Conservation (phyloP, 148 eudicot genomes). For the Diospyros lotus region DNA sequence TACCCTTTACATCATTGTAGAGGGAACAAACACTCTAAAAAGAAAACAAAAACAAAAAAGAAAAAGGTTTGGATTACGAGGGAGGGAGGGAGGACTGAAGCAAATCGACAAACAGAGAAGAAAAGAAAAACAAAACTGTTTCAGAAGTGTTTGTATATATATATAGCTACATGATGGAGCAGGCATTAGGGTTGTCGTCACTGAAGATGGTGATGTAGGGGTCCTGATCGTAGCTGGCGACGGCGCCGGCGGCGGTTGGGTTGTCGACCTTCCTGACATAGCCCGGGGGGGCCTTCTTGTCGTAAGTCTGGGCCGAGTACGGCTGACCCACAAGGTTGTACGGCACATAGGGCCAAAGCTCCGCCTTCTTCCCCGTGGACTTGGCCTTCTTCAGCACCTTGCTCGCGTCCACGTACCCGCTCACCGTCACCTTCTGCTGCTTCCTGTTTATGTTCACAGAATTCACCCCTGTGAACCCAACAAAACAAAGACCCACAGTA, state of each 20-base stretch:
- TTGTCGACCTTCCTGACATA: slow-evolving; percentile 59
- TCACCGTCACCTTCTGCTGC: slow-evolving; percentile 68
- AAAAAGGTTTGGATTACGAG: too few species aligned
- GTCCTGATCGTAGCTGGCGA: slow-evolving; percentile 25
- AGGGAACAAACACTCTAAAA: too few species aligned
- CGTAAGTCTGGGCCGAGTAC: slow-evolving; percentile 48
- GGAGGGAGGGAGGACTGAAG: too few species aligned
- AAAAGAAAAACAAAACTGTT: too few species aligned
- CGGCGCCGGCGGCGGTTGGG: slow-evolving; percentile 5
- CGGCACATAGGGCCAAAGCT: slow-evolving; percentile 23
- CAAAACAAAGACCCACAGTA: too few species aligned
- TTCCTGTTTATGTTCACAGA: slow-evolving; percentile 75
- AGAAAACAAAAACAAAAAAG: too few species aligned
- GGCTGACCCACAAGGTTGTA: slow-evolving; percentile 70
- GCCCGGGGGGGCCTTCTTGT: slow-evolving; percentile 83
- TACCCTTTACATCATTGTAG: too few species aligned
- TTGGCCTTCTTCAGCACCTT: slow-evolving; percentile 65
- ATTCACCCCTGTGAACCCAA: slow-evolving; percentile 46
- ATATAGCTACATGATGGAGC: slow-evolving; percentile 41
- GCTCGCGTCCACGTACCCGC: slow-evolving; percentile 56
- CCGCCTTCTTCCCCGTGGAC: slow-evolving; percentile 73
- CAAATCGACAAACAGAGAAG: too few species aligned
- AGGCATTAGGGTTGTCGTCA: too few species aligned
- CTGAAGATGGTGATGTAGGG: slow-evolving; percentile 23
- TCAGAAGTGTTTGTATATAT: too few species aligned